Evolutionary conservation across 495 filamentous ascomycete genomes (phyloP).

Genomic region (Margaritispora aquatica): DNA sequence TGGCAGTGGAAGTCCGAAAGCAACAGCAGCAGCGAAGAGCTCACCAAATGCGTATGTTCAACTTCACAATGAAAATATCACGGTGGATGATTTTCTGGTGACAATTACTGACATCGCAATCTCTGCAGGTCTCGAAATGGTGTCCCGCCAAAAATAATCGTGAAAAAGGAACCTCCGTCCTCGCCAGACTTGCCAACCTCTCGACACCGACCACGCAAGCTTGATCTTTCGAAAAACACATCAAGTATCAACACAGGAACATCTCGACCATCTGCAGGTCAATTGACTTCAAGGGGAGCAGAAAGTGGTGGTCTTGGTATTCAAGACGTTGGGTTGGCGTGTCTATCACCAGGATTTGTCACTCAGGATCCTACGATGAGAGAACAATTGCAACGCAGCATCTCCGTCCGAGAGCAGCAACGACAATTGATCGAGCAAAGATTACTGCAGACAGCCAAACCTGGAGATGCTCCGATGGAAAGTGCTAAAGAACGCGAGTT

Average conservation of each 20-base stretch:
- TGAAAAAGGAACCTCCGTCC: slow-evolving; percentile 92
- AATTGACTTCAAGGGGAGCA: slow-evolving; percentile 60
- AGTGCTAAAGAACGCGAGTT: slow-evolving; percentile 46
- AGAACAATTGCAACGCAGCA: slow-evolving; percentile 88
- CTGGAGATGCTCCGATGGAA: slow-evolving; percentile 47
- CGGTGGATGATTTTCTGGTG: background rate
- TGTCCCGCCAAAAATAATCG: slow-evolving; percentile 71
- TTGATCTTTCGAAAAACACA: slow-evolving; percentile 80
- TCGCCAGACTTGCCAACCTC: slow-evolving; percentile 71
- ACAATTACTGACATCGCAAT: slow-evolving; percentile 15
- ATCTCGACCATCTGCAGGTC: slow-evolving; percentile 62
- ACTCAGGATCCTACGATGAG: slow-evolving; percentile 96
- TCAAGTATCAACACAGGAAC: slow-evolving; percentile 43
- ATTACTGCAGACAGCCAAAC: slow-evolving; percentile 78
- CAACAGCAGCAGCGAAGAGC: slow-evolving; percentile 27
- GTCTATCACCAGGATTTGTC: slow-evolving; percentile 89
- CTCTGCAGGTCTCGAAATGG: slow-evolving; percentile 42
- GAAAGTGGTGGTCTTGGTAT: slow-evolving; percentile 68
- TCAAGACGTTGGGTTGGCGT: slow-evolving; percentile 90
- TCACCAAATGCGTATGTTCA: slow-evolving; percentile 41
- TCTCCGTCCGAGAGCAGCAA: slow-evolving; percentile 91
- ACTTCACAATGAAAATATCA: background rate
- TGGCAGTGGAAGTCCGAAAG: slow-evolving; percentile 43
- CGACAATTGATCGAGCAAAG: slow-evolving; percentile 90
- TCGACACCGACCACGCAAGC: slow-evolving; percentile 78